Conservation (phyloP, 106 monocot species). For the Acorus gramineus region DNA sequence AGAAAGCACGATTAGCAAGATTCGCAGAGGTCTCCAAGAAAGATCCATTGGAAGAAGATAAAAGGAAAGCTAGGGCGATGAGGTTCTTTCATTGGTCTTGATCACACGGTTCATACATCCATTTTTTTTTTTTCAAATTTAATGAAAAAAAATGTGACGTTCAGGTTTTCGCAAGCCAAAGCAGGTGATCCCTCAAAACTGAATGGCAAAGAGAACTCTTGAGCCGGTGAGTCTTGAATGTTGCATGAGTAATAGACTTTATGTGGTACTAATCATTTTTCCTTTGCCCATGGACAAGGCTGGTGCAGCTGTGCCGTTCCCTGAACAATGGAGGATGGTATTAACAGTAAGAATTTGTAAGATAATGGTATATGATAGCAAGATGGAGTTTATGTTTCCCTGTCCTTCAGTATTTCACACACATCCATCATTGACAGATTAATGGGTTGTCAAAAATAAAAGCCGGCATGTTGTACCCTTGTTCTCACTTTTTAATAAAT, state of each 20-base stretch:
- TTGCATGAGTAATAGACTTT: conserved; percentile 2
- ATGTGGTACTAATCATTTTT: conserved; percentile 1
- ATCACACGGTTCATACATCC: no score
- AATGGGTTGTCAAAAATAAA: no score
- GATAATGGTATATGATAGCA: no score
- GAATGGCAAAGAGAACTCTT: conserved; percentile 14
- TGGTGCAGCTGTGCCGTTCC: conserved; percentile 10
- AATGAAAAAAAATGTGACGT: background rate
- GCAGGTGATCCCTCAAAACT: conserved; percentile 15
- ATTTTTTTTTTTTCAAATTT: no score
- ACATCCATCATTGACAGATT: no score
- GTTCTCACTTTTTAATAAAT: no score
- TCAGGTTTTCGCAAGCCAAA: conserved; percentile 25
- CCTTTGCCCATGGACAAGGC: conserved; percentile 12
- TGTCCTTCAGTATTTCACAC: no score
- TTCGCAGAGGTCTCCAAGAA: conserved; percentile 31
- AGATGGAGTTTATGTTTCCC: no score
- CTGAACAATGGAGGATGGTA: no score
- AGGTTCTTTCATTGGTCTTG: conserved; percentile 18
- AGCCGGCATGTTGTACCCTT: no score
- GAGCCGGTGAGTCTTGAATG: conserved; percentile 22
- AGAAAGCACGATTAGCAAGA: conserved; percentile 56
- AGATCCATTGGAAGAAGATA: conserved; percentile 46
- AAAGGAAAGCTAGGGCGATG: conserved; percentile 62
- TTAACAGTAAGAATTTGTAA: no score